Evolutionary conservation across 345 rosid species (phyloP), one percentile per base, ranked within the genome.

Genomic region (Eucalyptus marginata): DNA sequence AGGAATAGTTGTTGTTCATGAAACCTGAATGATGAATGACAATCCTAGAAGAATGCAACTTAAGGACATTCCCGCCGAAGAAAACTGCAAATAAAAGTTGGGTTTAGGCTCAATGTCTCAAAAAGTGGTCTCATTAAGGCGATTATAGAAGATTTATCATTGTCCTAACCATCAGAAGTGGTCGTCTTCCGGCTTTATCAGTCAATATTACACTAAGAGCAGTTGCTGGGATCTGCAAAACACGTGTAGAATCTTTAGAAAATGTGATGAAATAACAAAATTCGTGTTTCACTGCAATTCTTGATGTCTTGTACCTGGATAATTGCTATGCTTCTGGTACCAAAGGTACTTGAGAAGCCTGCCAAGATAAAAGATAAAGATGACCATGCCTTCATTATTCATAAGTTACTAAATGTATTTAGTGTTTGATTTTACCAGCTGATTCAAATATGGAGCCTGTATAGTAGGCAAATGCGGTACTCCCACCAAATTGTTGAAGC

Each of bases 401-500:
- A 51, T 49, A 56, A 29, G 13, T 56, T 86, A 29, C 59, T 86
- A 86, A 86, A 86, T 17, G 14, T 44, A 59, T 59, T 52, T 87
- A 52, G 47, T 29, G 4, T 44, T 54, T 62, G 44, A 44, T 56
- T 52, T 87, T 89, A 94, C 97, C 94, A 66, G 94, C 93, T 88
- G 89, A 86, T 54, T 91, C 94, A 91, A 96, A 94, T 47, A 94
- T 91, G 51, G 93, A 88, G 89, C 93, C 88, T 62, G 95, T 88
- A 59, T 95, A 96, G 89, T 49, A 93, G 24, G 92, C 90, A 87
- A 96, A 40, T 25, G 91, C 96, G 31, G 64, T 90, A 44, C 86
- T n/a, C 71, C 96, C 96, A 47, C 92, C 92, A 49, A 94, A 86
- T 89, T 93, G 95, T 89, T 91, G 95, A 68, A 93, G 49, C 20